These are phyloP conservation scores for Anthracocystis panici-leucophaei DNA, from an alignment of 1,284 basidiomycete genomes.

Conservation along the genomic window DNA sequence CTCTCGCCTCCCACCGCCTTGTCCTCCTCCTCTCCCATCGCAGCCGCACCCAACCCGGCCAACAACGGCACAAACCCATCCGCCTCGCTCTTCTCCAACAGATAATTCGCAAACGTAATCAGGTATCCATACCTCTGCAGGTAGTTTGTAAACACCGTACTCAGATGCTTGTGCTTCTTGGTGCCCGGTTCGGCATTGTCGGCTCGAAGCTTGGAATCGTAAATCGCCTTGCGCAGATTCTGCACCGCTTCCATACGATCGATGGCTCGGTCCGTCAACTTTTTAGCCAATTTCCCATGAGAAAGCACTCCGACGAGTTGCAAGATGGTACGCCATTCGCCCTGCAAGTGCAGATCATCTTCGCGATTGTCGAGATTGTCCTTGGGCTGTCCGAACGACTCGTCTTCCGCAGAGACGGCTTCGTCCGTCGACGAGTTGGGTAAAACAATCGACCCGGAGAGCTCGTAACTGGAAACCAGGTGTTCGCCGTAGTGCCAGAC, in stretches of 20 bases:
- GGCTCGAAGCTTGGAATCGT: conserved; percentile 64
- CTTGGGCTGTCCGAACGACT: conserved; percentile 42
- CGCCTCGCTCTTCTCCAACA: conserved; percentile 78
- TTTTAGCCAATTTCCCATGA: conserved; percentile 91
- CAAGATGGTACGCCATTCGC: conserved; percentile 96
- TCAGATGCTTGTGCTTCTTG: conserved; percentile 57
- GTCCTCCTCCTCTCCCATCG: conserved; percentile 9
- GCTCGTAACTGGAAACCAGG: conserved; percentile 41
- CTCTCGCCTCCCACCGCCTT: background rate
- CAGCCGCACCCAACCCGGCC: conserved; percentile 30
- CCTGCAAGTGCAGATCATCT: conserved; percentile 72
- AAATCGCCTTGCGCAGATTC: conserved; percentile 68
- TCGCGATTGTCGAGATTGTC: conserved; percentile 65
- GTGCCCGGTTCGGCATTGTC: conserved; percentile 61
- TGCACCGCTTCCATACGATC: conserved; percentile 69
- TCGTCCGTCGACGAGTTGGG: conserved; percentile 8
- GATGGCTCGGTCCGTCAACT: conserved; percentile 78
- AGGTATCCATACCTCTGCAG: conserved; percentile 78
- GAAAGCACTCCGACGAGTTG: conserved; percentile 93
- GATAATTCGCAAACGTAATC: conserved; percentile 94
- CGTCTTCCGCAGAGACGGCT: conserved; percentile 19
- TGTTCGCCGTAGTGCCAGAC: conserved; percentile 60
- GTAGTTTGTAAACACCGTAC: conserved; percentile 64
- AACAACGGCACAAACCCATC: conserved; percentile 35
- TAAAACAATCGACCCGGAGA: conserved; percentile 33